Evolutionary conservation across 1,284 basidiomycete genomes (phyloP).

Genomic region (Rhodotorula sp.): DNA sequence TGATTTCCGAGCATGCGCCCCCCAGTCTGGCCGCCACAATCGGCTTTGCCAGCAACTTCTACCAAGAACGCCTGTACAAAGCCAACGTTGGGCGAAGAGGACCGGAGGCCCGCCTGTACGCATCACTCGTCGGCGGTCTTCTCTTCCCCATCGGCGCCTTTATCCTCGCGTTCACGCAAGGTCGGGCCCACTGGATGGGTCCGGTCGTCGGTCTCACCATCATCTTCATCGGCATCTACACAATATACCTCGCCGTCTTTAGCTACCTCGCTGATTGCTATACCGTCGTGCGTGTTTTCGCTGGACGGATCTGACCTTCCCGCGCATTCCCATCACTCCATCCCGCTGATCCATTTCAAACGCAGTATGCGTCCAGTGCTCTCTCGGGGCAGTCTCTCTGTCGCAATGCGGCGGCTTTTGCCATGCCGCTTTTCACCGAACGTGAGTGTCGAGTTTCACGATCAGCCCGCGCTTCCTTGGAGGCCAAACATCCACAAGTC

Average conservation of each 20-base stretch:
- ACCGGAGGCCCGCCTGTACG: constrained; percentile 71
- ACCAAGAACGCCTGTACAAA: constrained; percentile 49
- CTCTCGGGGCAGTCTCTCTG: constrained; percentile 36
- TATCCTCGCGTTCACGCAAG: constrained; percentile 36
- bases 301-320: no score
- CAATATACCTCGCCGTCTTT: constrained; percentile 46
- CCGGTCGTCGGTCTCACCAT: constrained; percentile 44
- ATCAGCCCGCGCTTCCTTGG: neutral
- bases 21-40: constrained; percentile 27
- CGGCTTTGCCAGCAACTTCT: constrained; percentile 44
- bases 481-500: no score
- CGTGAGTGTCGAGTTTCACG: neutral
- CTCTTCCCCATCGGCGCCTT: constrained; percentile 46
- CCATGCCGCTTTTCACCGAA: constrained; percentile 36
- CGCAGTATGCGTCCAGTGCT: constrained; percentile 46
- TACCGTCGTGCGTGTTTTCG: constrained; percentile 29
- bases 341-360: neutral
- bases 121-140: constrained; percentile 63
- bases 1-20: neutral
- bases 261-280: constrained; percentile 38
- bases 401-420: constrained; percentile 30
- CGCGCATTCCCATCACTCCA: no score
- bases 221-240: constrained; percentile 38
- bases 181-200: constrained; percentile 37
- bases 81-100: constrained; percentile 57